Conservation (phyloP, 805 yeast species). For the Saccharomycopsis guyanensis region DNA sequence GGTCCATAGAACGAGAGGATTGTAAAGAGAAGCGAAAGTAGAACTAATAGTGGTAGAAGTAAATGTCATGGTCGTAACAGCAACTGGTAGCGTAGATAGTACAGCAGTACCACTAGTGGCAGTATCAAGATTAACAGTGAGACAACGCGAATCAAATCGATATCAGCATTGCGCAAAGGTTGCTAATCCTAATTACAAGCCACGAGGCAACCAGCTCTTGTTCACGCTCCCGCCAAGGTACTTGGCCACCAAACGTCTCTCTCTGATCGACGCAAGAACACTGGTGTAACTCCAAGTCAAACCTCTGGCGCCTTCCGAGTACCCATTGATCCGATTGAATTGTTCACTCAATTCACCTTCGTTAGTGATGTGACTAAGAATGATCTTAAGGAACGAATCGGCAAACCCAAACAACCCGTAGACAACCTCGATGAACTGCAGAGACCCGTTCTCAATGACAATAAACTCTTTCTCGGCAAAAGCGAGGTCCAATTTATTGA, state of each 20-base stretch:
- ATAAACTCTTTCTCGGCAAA: slow-evolving; percentile 14
- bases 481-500: slow-evolving; percentile 1
- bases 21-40: too few relatives aligned
- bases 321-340: slow-evolving; percentile 73
- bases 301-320: slow-evolving; percentile 77
- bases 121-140: too few relatives aligned
- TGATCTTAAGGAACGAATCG: slow-evolving; percentile 58
- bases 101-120: too few relatives aligned
- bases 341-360: slow-evolving; percentile 84
- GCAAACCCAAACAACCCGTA: slow-evolving; percentile 44
- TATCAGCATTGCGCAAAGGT: too few relatives aligned
- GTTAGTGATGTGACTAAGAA: slow-evolving; percentile 50
- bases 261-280: slow-evolving; percentile 58
- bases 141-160: too few relatives aligned
- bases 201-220: too few relatives aligned
- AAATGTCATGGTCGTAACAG: too few relatives aligned
- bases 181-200: too few relatives aligned
- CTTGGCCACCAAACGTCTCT: slow-evolving; percentile 42
- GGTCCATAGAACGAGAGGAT: too few relatives aligned
- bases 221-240: not conserved
- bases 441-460: slow-evolving; percentile 23
- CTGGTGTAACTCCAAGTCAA: slow-evolving; percentile 90
- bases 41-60: too few relatives aligned
- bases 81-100: too few relatives aligned
- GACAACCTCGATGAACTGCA: slow-evolving; percentile 40